Conservation (phyloP, 1,139 yeast species). For the Kodamaea ohmeri region DNA sequence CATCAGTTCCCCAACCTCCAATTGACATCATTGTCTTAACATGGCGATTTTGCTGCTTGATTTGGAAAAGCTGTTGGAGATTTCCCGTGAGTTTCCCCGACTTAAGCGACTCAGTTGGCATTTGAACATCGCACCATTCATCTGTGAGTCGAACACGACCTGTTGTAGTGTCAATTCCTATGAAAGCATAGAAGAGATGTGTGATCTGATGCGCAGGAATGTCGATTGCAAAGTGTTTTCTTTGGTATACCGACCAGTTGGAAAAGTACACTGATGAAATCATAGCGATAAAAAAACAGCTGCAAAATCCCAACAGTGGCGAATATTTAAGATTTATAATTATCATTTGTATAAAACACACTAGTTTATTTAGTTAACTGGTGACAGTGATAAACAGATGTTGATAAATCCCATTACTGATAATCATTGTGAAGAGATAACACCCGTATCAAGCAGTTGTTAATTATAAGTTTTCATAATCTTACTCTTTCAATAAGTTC, state of each 20-base stretch:
- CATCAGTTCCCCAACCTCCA: constrained; percentile 83
- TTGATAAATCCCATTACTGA: too few relatives aligned
- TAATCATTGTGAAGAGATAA: too few relatives aligned
- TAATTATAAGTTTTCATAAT: background rate
- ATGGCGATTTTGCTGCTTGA: constrained; percentile 48
- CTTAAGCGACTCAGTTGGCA: constrained; percentile 33
- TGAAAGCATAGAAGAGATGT: constrained; percentile 76
- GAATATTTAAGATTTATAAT: too few relatives aligned
- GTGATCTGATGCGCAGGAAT: constrained; percentile 58
- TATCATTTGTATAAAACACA: too few relatives aligned
- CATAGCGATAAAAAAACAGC: background rate
- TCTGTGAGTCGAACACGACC: constrained; percentile 60
- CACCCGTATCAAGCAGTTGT: too few relatives aligned
- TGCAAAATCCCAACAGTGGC: too few relatives aligned
- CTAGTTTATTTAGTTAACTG: too few relatives aligned
- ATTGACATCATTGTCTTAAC: constrained; percentile 68
- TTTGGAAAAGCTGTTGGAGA: constrained; percentile 52
- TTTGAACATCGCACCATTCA: constrained; percentile 63
- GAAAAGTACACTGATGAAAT: constrained; percentile 37
- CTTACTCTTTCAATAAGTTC: background rate
- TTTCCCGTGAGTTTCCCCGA: constrained; percentile 41
- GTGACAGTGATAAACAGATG: too few relatives aligned
- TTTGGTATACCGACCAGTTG: constrained; percentile 72
- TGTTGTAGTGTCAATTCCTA: constrained; percentile 50
- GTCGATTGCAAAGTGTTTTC: constrained; percentile 63